Percentiles rank a stretch among this genome's conserved stretches.
Conservation (phyloP, 768 basidiomycete genomes). For the Tylopilus sp. region DNA sequence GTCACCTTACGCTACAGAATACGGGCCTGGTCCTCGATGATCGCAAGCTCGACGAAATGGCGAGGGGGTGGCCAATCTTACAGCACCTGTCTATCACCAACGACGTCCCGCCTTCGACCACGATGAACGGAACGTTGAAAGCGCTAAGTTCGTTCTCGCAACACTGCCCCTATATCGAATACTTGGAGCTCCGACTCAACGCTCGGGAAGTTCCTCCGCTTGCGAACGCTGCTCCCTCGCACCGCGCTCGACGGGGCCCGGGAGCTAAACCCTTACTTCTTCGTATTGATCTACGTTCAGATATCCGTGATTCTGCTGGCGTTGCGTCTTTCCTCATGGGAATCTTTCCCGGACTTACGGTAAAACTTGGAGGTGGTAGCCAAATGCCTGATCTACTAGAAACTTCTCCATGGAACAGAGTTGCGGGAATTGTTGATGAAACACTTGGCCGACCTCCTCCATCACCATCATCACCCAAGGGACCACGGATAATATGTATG, state of each 20-base stretch:
- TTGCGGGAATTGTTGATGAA: conserved; percentile 16
- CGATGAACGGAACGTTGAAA: conserved; percentile 8
- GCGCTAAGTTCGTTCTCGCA: conserved; percentile 9
- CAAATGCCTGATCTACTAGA: conserved; percentile 11
- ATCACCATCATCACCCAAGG: background rate
- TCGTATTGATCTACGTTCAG: conserved; percentile 15
- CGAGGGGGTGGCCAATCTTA: conserved; percentile 16
- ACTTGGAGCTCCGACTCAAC: conserved; percentile 16
- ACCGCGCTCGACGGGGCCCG: conserved; percentile 1
- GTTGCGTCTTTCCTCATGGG: conserved; percentile 19
- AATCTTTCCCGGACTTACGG: conserved; percentile 6
- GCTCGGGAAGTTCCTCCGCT: conserved; percentile 15
- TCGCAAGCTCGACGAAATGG: conserved; percentile 12
- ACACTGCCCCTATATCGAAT: conserved; percentile 17
- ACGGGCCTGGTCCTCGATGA: conserved; percentile 15
- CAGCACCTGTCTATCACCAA: conserved; percentile 17
- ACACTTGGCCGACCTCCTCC: conserved; percentile 12
- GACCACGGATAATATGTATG: conserved; percentile 19
- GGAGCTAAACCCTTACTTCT: conserved; percentile 3
- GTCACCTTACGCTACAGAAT: conserved; percentile 12
- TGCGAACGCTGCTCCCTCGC: background rate
- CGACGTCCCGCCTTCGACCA: conserved; percentile 7
- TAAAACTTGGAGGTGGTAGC: conserved; percentile 1
- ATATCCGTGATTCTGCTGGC: conserved; percentile 15
- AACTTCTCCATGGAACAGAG: conserved; percentile 21